phyloP scores from a whole-genome alignment of 257 asterid species.

The Capsicum baccatum region DNA sequence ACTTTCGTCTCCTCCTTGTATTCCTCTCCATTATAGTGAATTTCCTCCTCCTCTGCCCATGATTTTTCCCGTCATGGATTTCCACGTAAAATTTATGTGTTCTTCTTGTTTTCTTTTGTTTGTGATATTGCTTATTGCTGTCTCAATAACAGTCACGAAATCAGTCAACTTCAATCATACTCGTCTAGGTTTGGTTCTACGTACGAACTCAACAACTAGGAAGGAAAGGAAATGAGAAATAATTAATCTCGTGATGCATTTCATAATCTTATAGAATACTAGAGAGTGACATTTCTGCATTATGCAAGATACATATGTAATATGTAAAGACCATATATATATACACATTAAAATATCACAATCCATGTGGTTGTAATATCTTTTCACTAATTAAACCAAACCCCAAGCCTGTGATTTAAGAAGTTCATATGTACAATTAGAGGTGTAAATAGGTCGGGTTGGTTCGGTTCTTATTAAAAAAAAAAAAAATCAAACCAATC shows the following conservation, averaged over 20 bases:
- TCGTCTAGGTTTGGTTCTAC: neutral
- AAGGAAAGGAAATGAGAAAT: neutral
- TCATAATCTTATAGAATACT: slow-evolving; percentile 13
- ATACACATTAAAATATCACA: neutral
- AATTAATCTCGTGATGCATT: neutral
- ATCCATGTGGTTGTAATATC: slow-evolving; percentile 18
- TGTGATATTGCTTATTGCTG: too few relatives aligned
- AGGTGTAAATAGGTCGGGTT: too few relatives aligned
- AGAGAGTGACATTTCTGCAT: slow-evolving; percentile 22
- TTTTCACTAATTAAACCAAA: slow-evolving; percentile 20
- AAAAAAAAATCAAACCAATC: too few relatives aligned
- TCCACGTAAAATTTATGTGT: too few relatives aligned
- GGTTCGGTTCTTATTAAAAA: too few relatives aligned
- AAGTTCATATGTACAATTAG: neutral
- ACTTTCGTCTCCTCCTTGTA: too few relatives aligned
- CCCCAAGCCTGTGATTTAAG: neutral
- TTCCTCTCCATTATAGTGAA: too few relatives aligned
- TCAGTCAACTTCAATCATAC: neutral
- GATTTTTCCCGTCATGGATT: too few relatives aligned
- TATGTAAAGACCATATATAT: neutral
- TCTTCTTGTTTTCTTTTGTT: too few relatives aligned
- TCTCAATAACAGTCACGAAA: neutral
- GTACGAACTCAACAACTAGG: neutral
- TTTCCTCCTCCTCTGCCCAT: too few relatives aligned
- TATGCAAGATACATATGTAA: neutral